Evolutionary conservation across 108 stramenopile genomes (phyloP), one percentile per base, ranked within the genome.

Genomic region (Aurantiochytrium sp.): DNA sequence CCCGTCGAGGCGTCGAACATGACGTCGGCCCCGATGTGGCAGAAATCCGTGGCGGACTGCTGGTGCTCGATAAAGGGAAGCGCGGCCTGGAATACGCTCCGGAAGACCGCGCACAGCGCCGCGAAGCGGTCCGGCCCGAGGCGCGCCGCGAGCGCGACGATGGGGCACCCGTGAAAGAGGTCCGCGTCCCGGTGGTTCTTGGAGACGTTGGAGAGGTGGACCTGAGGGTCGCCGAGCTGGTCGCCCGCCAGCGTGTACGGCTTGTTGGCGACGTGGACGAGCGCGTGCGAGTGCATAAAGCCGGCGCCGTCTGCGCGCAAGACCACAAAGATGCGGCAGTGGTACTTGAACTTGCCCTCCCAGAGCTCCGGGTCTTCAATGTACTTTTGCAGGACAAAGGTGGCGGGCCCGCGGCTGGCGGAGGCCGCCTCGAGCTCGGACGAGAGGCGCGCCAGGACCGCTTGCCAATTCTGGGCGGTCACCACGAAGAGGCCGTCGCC

Each of bases 101-200:
- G 12, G 24, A 81, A 81, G 42, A 81, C 10, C 6, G 42, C 24
- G 6, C n/a, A 27, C 24, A 81, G 19, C 6, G 45, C 42, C 39
- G 8, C 42, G 27, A 81, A 24, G 17, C 73, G 73, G 12, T 24
- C 3, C 27, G n/a, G 19, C 6, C 42, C 39, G 24, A 81, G 24
- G 1, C 12, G 32, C 39, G 12, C 45, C 73, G 12, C 42, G 6
- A 81, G 45, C 10, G n/a, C n/a, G 12, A 81, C 24, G 24, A 81
- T 48, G 8, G 73, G 73, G 39, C 73, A 81, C 6, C 73, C 73
- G 45, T 81, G 73, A 48, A 81, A 81, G n/a, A 81, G 73, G 45
- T 81, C 73, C 10, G 45, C n/a, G 42, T 81, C 45, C 6, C 27
- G 12, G 73, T 81, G 73, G 32, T 81, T 81, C 24, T 81, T 81